Evolutionary conservation across 1,284 basidiomycete species (phyloP).

Genomic region (Moesziomyces sp.): DNA sequence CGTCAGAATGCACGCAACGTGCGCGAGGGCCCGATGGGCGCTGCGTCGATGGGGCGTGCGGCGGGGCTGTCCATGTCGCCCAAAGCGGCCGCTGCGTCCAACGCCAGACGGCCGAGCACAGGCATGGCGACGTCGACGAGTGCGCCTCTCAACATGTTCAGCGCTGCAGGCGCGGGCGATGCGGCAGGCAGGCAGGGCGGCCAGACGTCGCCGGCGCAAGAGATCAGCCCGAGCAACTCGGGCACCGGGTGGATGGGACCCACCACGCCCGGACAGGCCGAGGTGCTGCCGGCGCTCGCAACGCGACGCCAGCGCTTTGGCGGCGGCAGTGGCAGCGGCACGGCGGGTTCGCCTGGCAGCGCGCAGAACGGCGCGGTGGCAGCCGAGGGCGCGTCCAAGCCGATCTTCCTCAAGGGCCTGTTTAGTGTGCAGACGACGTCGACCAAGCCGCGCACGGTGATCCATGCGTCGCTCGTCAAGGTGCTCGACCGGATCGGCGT

Average conservation of each 20-base stretch:
- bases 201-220: slow-evolving; percentile 14
- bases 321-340: slow-evolving; percentile 17
- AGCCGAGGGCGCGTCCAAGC: slow-evolving; percentile 49
- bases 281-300: slow-evolving; percentile 36
- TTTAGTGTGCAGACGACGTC: slow-evolving; percentile 87
- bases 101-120: slow-evolving; percentile 20
- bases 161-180: slow-evolving; percentile 10
- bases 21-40: slow-evolving; percentile 25
- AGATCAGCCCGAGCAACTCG: slow-evolving; percentile 30
- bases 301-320: slow-evolving; percentile 23
- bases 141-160: slow-evolving; percentile 42
- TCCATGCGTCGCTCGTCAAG: slow-evolving; percentile 84
- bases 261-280: slow-evolving; percentile 38
- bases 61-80: slow-evolving; percentile 47
- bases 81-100: slow-evolving; percentile 14
- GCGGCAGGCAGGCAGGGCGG: slow-evolving; percentile 8
- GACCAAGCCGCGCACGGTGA: slow-evolving; percentile 82
- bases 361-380: slow-evolving; percentile 18
- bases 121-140: slow-evolving; percentile 42
- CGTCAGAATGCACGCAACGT: slow-evolving; percentile 11
- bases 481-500: slow-evolving; percentile 94
- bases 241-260: slow-evolving; percentile 44
- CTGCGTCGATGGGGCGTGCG: slow-evolving; percentile 44
- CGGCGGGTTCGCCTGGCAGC: slow-evolving; percentile 1
- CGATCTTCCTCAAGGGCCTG: slow-evolving; percentile 68